phyloP scores from a whole-genome alignment of 441 rosid species.

The Flueggea neowawraea region DNA sequence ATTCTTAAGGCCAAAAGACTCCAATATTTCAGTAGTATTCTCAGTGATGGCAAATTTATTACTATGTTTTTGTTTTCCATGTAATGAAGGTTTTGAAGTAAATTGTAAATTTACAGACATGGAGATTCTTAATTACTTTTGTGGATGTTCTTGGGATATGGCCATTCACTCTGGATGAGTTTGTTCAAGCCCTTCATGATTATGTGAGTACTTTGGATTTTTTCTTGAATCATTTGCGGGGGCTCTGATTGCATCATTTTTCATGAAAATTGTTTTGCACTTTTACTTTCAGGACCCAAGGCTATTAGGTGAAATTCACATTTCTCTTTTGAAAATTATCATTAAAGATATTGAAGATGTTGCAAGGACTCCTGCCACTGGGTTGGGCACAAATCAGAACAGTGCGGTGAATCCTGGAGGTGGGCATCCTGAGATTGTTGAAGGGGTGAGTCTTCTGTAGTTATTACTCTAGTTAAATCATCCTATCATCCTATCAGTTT shows the following conservation, averaged over 20 bases:
- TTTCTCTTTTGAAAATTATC: conserved; percentile 68
- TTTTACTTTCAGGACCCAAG: conserved; percentile 77
- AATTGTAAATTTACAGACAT: conserved; percentile 49
- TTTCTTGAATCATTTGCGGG: neutral
- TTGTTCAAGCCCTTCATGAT: conserved; percentile 98
- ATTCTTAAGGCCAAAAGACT: too few species aligned
- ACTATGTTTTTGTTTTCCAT: conserved; percentile 3
- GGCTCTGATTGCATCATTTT: conserved; percentile 10
- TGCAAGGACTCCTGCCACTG: conserved; percentile 82
- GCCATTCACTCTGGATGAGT: conserved; percentile 99
- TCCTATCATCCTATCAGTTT: conserved; percentile 1
- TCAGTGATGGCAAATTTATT: neutral
- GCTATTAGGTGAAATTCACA: conserved; percentile 91
- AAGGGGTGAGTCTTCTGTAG: conserved; percentile 66
- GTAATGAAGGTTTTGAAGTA: neutral
- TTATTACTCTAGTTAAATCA: neutral
- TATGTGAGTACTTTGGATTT: conserved; percentile 49
- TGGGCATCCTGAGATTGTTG: conserved; percentile 92
- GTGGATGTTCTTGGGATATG: conserved; percentile 93
- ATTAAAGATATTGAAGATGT: conserved; percentile 97
- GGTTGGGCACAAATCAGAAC: conserved; percentile 80
- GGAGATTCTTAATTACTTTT: conserved; percentile 93
- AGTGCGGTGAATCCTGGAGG: conserved; percentile 90
- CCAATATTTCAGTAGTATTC: too few species aligned
- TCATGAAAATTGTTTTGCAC: conserved; percentile 10